Conservation (phyloP, 768 basidiomycete genomes). For the Lepiota brunneoincarnata region DNA sequence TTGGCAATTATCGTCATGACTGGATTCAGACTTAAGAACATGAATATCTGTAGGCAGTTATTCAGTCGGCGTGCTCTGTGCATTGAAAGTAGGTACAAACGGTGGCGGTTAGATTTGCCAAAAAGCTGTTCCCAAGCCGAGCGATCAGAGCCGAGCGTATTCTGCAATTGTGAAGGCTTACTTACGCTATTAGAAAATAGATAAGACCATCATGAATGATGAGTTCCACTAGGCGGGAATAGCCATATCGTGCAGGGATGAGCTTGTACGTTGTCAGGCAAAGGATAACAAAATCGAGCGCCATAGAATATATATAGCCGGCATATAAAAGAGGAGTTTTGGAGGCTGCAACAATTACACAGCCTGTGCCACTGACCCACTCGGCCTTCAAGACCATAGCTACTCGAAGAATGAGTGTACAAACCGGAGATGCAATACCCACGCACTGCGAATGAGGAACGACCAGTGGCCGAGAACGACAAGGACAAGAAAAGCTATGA, state of each 20-base stretch:
- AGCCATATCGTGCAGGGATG: constrained; percentile 37
- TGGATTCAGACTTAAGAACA: constrained; percentile 66
- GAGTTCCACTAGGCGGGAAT: constrained; percentile 59
- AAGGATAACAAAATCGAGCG: constrained; percentile 64
- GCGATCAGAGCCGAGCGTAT: neutral
- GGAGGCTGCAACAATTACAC: constrained; percentile 52
- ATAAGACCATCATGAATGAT: constrained; percentile 74
- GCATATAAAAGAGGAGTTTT: constrained; percentile 58
- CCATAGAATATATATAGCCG: constrained; percentile 74
- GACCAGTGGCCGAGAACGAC: constrained; percentile 74
- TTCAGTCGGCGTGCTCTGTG: neutral
- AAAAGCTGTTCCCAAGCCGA: constrained; percentile 41
- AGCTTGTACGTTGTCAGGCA: constrained; percentile 63
- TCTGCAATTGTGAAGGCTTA: neutral
- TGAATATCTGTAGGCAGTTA: constrained; percentile 41
- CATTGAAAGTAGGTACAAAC: constrained; percentile 31
- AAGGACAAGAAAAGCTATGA: constrained; percentile 47
- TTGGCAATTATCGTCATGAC: constrained; percentile 74
- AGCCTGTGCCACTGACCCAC: constrained; percentile 49
- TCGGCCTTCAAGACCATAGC: constrained; percentile 58
- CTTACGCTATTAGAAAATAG: constrained; percentile 71
- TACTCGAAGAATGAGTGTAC: constrained; percentile 17
- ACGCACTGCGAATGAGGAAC: constrained; percentile 60
- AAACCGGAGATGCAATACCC: neutral
- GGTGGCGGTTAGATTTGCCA: constrained; percentile 65